Base-by-base conservation (phyloP, 176 grass and related monocot species). In the Oryza rufipogon region DNA sequence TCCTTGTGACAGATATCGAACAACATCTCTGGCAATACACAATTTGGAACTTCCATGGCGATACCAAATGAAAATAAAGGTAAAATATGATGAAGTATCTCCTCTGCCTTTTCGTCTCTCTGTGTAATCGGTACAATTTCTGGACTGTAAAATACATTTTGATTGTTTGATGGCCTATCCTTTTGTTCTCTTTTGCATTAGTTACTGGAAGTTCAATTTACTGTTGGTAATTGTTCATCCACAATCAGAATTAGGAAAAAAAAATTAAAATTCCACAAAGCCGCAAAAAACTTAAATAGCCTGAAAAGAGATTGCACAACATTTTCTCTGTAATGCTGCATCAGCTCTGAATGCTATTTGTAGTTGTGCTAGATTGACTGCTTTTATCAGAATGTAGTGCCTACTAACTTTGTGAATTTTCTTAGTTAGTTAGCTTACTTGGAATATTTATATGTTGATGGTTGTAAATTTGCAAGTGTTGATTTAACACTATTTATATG, bases 1-100 rank as follows among this genome's bases (percentile, higher is more conserved):
- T 80, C 41, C 12, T 76, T 74, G 16, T 87, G 89, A 91, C 89
- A 91, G 85, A 87, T 91, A 84, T 67, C 14, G 64, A 91, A 80
- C 52, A 76, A 1, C 70, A 80, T 81, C 17, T 87, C 76, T 84
- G 85, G 80, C 77, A 75, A 70, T 80, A 76, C 83, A 84, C 80
- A 76, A 66, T 83, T 76, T 76, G 70, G 41, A 80, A 76, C 76
- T 87, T 79, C 64, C 70, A 64, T 51, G 42, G 76, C 66, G 70
- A 70, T 87, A 84, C 52, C 76, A 80, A 91, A 87, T 66, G 70
- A 91, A 71, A 86, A 71, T 19, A 64, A 70, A 87, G 89, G 85
- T 91, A 87, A 79, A 36, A 52, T 75, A 13, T 70, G 48, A 15
- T 75, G 8, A 64, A 79, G 39, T 58, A 70, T 13, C 64, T 49